Conservation (phyloP, 169 alveolate genomes). For the Plasmodium chabaudi region DNA sequence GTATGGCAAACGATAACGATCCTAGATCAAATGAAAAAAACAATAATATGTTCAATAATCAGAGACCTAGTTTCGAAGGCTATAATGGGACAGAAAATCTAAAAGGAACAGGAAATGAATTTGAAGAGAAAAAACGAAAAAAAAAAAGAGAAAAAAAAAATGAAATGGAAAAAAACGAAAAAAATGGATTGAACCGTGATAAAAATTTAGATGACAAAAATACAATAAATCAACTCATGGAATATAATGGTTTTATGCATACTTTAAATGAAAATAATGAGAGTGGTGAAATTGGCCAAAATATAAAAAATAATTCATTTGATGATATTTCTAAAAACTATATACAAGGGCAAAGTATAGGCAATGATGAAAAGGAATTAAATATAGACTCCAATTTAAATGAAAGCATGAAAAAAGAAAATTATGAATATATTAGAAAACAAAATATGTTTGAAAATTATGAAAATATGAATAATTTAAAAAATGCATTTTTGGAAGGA, state of each 20-base stretch:
- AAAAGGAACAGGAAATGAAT: constrained; percentile 18
- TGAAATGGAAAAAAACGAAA: constrained; percentile 15
- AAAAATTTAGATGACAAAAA: neutral
- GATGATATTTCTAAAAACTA: neutral
- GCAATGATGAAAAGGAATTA: neutral
- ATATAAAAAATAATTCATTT: neutral
- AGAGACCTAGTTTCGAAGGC: neutral
- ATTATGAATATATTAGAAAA: constrained; percentile 6
- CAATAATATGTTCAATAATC: neutral
- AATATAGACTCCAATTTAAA: constrained; percentile 6
- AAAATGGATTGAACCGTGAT: neutral
- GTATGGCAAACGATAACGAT: neutral
- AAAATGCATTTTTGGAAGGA: constrained; percentile 16
- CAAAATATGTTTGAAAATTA: constrained; percentile 1
- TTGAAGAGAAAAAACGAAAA: constrained; percentile 59
- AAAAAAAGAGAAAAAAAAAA: constrained; percentile 34
- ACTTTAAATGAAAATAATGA: neutral
- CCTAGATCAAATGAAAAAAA: neutral
- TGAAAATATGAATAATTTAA: constrained; percentile 19
- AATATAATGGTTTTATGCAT: neutral
- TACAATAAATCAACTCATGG: neutral
- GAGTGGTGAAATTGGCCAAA: too few relatives aligned
- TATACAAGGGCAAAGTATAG: neutral
- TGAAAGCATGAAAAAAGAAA: constrained; percentile 20
- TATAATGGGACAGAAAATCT: constrained; percentile 13